phyloP scores from a whole-genome alignment of 768 basidiomycete species.

The Leucosporidium yakuticum region DNA sequence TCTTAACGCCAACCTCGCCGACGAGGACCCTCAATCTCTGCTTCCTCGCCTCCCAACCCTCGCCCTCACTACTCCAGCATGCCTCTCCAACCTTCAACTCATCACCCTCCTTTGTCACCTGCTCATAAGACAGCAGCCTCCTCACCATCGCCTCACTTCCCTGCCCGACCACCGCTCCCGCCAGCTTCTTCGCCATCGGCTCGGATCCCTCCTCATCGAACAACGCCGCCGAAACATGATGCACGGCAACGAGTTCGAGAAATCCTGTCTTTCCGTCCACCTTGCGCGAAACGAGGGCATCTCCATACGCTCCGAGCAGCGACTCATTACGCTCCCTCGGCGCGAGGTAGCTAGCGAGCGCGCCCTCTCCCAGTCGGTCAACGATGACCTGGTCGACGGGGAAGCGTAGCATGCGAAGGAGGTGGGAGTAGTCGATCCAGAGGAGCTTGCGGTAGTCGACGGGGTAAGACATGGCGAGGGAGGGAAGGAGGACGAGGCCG shows the following conservation, averaged over 20 bases:
- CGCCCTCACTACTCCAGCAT: constrained; percentile 44
- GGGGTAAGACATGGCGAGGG: constrained; percentile 60
- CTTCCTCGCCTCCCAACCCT: constrained; percentile 40
- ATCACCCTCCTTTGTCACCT: constrained; percentile 43
- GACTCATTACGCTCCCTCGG: constrained; percentile 54
- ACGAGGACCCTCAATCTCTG: too few species aligned
- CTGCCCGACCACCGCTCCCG: constrained; percentile 52
- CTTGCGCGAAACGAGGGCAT: constrained; percentile 49
- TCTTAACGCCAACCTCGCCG: too few species aligned
- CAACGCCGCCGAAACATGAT: constrained; percentile 57
- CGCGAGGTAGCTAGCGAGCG: not conserved
- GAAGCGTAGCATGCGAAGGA: constrained; percentile 40
- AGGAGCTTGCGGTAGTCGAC: constrained; percentile 75
- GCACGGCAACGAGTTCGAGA: constrained; percentile 61
- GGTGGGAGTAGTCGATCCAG: constrained; percentile 49
- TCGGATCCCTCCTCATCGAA: not conserved
- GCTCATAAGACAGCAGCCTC: constrained; percentile 58
- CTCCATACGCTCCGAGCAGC: constrained; percentile 60
- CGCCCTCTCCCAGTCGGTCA: constrained; percentile 29
- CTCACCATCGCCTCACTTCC: constrained; percentile 51
- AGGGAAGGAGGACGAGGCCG: constrained; percentile 65
- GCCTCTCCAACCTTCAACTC: constrained; percentile 50
- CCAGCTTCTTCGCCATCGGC: not conserved
- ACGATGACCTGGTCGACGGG: constrained; percentile 4
- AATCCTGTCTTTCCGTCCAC: constrained; percentile 48